Conservation (phyloP, 345 rosid genomes). For the Alliaria petiolata region DNA sequence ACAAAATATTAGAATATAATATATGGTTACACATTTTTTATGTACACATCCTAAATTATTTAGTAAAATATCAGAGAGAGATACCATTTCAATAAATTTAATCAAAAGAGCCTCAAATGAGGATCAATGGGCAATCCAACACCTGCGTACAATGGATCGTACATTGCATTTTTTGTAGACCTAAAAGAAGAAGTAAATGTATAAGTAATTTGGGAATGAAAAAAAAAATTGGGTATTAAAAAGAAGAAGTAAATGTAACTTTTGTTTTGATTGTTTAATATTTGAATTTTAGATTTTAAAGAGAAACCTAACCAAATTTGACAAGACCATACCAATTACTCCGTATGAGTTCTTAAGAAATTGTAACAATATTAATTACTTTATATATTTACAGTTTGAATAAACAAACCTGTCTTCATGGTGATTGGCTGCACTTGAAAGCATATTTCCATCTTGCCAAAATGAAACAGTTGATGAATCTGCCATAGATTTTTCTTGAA, state of each 20-base stretch:
- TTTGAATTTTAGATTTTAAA: neutral
- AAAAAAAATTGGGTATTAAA: too few species aligned
- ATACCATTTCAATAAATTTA: neutral
- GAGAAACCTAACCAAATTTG: neutral
- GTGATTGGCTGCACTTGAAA: neutral
- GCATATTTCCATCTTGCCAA: neutral
- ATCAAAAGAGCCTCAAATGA: constrained; percentile 11
- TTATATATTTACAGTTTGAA: neutral
- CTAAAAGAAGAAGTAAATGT: constrained; percentile 10
- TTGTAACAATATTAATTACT: neutral
- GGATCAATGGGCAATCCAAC: constrained; percentile 25
- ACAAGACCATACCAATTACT: neutral
- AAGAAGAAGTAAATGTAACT: too few species aligned
- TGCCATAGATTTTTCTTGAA: neutral
- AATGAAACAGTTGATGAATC: neutral
- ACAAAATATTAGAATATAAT: neutral
- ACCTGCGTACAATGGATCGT: constrained; percentile 16
- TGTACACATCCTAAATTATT: neutral
- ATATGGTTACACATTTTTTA: neutral
- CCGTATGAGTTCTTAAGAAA: neutral
- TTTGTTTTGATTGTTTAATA: neutral
- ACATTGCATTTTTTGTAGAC: neutral
- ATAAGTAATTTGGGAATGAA: too few species aligned
- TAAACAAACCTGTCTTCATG: constrained; percentile 16
- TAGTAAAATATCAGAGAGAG: neutral